Evolutionary conservation across 495 filamentous ascomycete species (phyloP), one percentile per base, ranked within the genome.

Genomic region (Aspergillus taichungensis): DNA sequence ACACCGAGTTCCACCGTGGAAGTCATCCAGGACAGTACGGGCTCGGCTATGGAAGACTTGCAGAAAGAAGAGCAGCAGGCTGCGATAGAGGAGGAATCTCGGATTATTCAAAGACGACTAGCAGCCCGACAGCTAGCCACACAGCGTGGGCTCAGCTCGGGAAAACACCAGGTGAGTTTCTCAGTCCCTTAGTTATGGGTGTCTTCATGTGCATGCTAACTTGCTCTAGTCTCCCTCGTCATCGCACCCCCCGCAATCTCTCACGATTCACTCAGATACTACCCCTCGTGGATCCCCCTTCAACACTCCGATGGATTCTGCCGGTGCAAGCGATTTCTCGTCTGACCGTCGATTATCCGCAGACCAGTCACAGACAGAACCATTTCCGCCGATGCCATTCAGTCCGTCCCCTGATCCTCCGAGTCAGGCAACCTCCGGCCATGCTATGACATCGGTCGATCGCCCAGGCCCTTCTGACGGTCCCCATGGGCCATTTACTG

Each of bases 21-120:
- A 5, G 13, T 62, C 35, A 38, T 54, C 28, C 59, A 60, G 6
- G 55, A 58, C 18, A 35, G 55, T 12, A 56, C 63, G 1, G 46
- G 53, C 0, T 74, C 79, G 4, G 84, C 86, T 3, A 69, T 95
- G 18, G 75, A 74, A 9, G 85, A 92, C 51, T 55, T 95, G 18
- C 80, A 84, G 52, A 70, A 74, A 37, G 88, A 96, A 60, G 90
- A 97, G 50, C 78, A 86, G 34, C 74, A 67, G 14, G 65, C 80
- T 0, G 76, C 74, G 48, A 58, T 66, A 32, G 74, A 88, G 59
- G 88, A 96, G 55, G 81, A 89, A 49, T 70, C 72, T 14, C 76
- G 82, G 38, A 67, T 94, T 36, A 74, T 82, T 58, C 73, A 74
- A 42, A 86, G 80, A 59, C 74, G 90, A 37, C 62, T 77, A 43